phyloP scores from a whole-genome alignment of 2,329 filamentous ascomycete species.

The Xylaria sp. region DNA sequence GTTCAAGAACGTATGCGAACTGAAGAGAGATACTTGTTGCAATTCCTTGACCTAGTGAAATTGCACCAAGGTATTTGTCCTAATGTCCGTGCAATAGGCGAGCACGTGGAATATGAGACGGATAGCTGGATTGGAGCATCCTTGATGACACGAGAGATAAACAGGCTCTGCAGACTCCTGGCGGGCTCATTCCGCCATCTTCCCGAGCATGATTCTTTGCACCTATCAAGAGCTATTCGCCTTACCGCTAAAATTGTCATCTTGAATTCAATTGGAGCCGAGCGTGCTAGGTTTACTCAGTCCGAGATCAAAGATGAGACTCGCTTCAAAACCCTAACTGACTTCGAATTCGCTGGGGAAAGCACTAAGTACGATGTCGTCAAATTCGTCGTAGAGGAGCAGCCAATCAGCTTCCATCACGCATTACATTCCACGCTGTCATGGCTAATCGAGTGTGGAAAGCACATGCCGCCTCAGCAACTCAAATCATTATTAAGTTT shows the following conservation, averaged over 20 bases:
- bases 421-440: constrained; percentile 95
- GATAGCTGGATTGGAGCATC: constrained; percentile 98
- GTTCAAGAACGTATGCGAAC: constrained; percentile 86
- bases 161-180: constrained; percentile 88
- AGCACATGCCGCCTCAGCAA: constrained; percentile 74
- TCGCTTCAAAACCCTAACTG: constrained; percentile 79
- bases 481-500: constrained; percentile 78
- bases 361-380: constrained; percentile 74
- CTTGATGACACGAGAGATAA: constrained; percentile 93
- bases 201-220: constrained; percentile 70
- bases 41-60: constrained; percentile 95
- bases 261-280: constrained; percentile 87
- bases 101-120: constrained; percentile 98
- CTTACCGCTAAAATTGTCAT: constrained; percentile 86
- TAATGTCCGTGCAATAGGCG: constrained; percentile 88
- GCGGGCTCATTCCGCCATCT: constrained; percentile 84
- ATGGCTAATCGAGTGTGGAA: constrained; percentile 92
- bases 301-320: constrained; percentile 89
- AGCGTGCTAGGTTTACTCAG: constrained; percentile 84
- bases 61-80: constrained; percentile 97
- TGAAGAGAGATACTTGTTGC: constrained; percentile 88
- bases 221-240: constrained; percentile 77
- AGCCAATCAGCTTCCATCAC: constrained; percentile 97
- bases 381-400: constrained; percentile 86
- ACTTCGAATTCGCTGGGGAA: constrained; percentile 81